Base-by-base conservation (phyloP, 2,329 filamentous ascomycete genomes). In the Fusarium oxysporum region DNA sequence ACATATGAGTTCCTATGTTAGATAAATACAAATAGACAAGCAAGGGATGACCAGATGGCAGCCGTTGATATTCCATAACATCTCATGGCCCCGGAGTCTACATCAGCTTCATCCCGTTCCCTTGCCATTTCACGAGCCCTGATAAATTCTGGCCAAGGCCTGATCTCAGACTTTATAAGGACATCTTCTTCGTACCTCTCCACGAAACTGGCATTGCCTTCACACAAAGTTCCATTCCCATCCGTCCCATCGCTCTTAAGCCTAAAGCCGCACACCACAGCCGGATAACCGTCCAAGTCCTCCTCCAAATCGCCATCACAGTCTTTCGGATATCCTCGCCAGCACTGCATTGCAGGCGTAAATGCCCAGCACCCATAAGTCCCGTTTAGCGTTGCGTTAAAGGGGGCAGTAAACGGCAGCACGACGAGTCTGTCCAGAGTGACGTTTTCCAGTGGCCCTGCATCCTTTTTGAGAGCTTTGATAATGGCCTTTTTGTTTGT, bases 361-460 rank as follows among this genome's bases (percentile, higher is more conserved):
- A 53, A 35, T 12, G 48, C 11, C 23, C 32, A 53, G 21, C 25
- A 53, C 13, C 48, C 48, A 11, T 53, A 53, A 2, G 48, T 37
- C 2, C 32, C n/a, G 3, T 53, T 53, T 2, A 17, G 32, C 16
- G 48, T 53, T 10, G 32, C 25, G 2, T 37, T 37, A 4, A 21
- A 35, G 2, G 48, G 32, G 1, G 17, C 23, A 12, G 17, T 53
- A 8, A 53, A 53, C 0, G 48, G 48, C 7, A 53, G 10, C 4
- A 53, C 48, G 12, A 21, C 12, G 17, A 53, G 48, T 8, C 48
- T 53, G 1, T 53, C 23, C 17, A 53, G 5, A 8, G n/a, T 37
- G 17, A 53, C 3, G 1, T 13, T 19, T 6, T 4, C 19, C 1
- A 35, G n/a, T 6, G 17, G 25, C 4, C 13, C 6, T 3, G 25